phyloP scores from a whole-genome alignment of 495 filamentous ascomycete genomes.

The Staphylotrichum tortipilum region DNA sequence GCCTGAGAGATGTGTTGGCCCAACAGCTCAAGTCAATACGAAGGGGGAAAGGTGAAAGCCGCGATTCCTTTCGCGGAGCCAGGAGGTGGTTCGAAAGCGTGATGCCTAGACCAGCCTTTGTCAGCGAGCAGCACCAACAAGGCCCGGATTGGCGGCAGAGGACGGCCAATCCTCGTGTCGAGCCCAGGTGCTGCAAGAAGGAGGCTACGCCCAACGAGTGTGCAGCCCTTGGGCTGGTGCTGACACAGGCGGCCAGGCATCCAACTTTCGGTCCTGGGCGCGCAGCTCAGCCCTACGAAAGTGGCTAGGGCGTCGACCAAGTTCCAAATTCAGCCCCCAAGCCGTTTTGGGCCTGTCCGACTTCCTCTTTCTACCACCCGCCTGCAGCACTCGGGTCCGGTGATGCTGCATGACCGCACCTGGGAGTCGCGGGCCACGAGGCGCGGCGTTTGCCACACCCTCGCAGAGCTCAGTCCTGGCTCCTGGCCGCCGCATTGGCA shows the following conservation, averaged over 20 bases:
- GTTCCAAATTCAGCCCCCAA: constrained; percentile 3
- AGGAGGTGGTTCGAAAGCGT: background rate
- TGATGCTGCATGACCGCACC: constrained; percentile 3
- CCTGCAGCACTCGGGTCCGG: background rate
- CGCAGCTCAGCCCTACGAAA: constrained; percentile 14
- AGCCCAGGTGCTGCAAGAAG: constrained; percentile 10
- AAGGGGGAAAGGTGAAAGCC: too few relatives aligned
- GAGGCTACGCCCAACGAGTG: constrained; percentile 9
- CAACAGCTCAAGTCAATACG: background rate
- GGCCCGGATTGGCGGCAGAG: background rate
- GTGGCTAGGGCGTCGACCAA: constrained; percentile 1
- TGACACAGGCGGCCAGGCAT: constrained; percentile 14
- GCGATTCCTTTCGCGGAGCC: background rate
- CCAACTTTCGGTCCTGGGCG: background rate
- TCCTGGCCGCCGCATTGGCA: background rate
- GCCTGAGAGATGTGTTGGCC: background rate
- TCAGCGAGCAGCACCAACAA: constrained; percentile 6
- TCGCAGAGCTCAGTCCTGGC: background rate
- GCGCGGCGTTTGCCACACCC: constrained; percentile 1
- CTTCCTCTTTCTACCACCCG: constrained; percentile 2
- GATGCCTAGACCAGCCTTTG: constrained; percentile 6
- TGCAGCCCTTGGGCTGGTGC: constrained; percentile 9
- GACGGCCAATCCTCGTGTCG: background rate
- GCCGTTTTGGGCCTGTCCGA: background rate
- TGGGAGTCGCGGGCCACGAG: constrained; percentile 3